Percentiles rank a stretch among this genome's conserved stretches.
Conservation (phyloP, 179 eudicot species). For the Beta macrorhiza region DNA sequence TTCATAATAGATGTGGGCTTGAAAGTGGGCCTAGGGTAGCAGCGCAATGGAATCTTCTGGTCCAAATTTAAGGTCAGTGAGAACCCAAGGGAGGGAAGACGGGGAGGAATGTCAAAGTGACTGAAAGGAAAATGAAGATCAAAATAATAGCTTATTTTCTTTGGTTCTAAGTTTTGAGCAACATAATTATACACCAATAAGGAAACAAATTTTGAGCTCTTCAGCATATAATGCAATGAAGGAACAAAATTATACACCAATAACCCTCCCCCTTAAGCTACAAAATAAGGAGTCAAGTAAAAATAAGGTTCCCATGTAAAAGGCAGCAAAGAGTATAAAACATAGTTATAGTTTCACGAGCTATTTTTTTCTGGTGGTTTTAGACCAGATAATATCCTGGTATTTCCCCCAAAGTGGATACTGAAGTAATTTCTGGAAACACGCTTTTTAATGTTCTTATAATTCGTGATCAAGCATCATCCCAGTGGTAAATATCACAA, state of each 20-base stretch:
- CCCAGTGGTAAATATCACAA: neutral
- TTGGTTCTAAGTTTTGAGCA: neutral
- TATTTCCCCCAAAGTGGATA: neutral
- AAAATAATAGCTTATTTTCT: neutral
- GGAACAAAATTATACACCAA: constrained; percentile 1
- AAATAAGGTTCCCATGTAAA: neutral
- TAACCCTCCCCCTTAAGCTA: neutral
- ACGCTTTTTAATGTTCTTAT: neutral
- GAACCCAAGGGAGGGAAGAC: neutral
- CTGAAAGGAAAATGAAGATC: neutral
- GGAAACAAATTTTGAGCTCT: neutral
- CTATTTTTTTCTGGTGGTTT: constrained; percentile 4
- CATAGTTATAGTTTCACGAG: constrained; percentile 9
- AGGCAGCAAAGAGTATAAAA: neutral
- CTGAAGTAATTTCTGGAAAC: constrained; percentile 3
- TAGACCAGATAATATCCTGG: constrained; percentile 9
- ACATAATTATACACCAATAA: constrained; percentile 7
- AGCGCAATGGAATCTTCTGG: too few relatives aligned
- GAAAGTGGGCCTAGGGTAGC: too few relatives aligned
- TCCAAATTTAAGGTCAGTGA: neutral
- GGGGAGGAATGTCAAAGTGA: neutral
- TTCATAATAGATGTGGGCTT: too few relatives aligned
- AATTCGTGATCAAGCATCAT: neutral
- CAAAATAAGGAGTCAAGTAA: neutral
- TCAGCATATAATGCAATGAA: neutral